Evolutionary conservation across 2,329 filamentous ascomycete species (phyloP).

Genomic region (Aureobasidium zeae): DNA sequence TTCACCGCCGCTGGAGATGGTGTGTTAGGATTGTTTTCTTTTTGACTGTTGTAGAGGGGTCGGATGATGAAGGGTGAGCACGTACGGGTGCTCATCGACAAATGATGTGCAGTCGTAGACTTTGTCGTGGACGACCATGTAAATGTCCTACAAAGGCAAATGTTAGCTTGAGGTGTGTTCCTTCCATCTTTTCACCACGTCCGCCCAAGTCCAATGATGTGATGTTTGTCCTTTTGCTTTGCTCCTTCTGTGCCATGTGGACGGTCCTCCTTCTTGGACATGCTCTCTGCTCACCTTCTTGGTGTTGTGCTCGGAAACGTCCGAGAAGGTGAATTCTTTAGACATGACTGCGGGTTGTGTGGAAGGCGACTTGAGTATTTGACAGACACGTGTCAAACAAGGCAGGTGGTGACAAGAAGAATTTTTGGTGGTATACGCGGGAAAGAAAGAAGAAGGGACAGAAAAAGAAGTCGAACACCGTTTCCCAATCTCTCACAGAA

Average conservation of each 20-base stretch:
- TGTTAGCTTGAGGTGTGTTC: background rate
- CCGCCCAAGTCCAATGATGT: too few relatives aligned
- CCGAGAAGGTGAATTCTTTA: constrained; percentile 62
- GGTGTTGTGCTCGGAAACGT: constrained; percentile 75
- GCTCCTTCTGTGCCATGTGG: background rate
- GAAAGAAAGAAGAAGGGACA: background rate
- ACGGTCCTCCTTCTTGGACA: background rate
- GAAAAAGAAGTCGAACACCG: constrained; percentile 12
- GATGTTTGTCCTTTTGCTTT: background rate
- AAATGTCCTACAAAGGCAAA: constrained; percentile 53
- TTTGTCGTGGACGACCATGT: constrained; percentile 88
- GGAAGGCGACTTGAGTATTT: background rate
- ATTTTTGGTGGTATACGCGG: background rate
- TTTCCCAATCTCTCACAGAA: background rate
- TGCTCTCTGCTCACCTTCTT: constrained; percentile 51
- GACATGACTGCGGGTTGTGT: constrained; percentile 36
- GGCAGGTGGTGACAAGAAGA: too few relatives aligned
- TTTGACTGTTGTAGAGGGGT: background rate
- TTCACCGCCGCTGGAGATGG: constrained; percentile 72
- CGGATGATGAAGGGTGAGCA: constrained; percentile 22
- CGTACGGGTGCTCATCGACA: constrained; percentile 90
- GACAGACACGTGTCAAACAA: background rate
- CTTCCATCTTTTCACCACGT: background rate
- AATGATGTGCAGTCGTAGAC: constrained; percentile 87
- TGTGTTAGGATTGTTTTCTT: constrained; percentile 7